phyloP scores from a whole-genome alignment of 2,329 filamentous ascomycete species.

The Zopfia rhizophila region DNA sequence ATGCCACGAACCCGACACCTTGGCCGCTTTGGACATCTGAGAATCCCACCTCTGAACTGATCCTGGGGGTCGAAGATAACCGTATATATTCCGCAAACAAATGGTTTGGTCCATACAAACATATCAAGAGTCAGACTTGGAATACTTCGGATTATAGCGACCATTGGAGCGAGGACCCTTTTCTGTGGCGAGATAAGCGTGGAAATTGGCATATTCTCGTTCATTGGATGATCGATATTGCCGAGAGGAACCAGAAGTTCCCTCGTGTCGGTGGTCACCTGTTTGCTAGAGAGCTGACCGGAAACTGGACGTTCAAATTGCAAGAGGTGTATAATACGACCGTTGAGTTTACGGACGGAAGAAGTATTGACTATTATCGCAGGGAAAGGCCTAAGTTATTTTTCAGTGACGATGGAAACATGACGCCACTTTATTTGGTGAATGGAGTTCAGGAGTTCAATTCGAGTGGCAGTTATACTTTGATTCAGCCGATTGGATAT shows the following conservation, averaged over 20 bases:
- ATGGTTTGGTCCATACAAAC: slow-evolving; percentile 41
- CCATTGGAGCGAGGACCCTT: slow-evolving; percentile 44
- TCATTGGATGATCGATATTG: slow-evolving; percentile 46
- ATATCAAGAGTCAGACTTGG: slow-evolving; percentile 27
- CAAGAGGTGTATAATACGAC: slow-evolving; percentile 42
- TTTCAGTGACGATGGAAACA: slow-evolving; percentile 59
- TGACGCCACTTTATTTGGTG: slow-evolving; percentile 59
- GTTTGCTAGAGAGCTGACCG: slow-evolving; percentile 39
- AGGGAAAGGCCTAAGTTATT: slow-evolving; percentile 62
- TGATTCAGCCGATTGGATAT: slow-evolving; percentile 55
- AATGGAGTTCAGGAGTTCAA: slow-evolving; percentile 60
- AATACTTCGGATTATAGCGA: slow-evolving; percentile 32
- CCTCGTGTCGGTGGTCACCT: slow-evolving; percentile 48
- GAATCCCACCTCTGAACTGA: slow-evolving; percentile 40
- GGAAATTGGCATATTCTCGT: slow-evolving; percentile 49
- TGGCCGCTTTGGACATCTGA: slow-evolving; percentile 49
- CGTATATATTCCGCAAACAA: slow-evolving; percentile 44
- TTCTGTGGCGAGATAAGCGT: slow-evolving; percentile 50
- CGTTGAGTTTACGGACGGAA: slow-evolving; percentile 54
- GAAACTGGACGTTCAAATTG: slow-evolving; percentile 46
- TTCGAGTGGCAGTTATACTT: slow-evolving; percentile 48
- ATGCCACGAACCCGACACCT: slow-evolving; percentile 57
- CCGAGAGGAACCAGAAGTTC: slow-evolving; percentile 37
- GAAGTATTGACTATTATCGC: slow-evolving; percentile 52
- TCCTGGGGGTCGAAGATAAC: slow-evolving; percentile 50